Percentiles rank a stretch among this genome's conserved stretches.
Conservation (phyloP, 352 stramenopile genomes). For the Pythium aristosporum region DNA sequence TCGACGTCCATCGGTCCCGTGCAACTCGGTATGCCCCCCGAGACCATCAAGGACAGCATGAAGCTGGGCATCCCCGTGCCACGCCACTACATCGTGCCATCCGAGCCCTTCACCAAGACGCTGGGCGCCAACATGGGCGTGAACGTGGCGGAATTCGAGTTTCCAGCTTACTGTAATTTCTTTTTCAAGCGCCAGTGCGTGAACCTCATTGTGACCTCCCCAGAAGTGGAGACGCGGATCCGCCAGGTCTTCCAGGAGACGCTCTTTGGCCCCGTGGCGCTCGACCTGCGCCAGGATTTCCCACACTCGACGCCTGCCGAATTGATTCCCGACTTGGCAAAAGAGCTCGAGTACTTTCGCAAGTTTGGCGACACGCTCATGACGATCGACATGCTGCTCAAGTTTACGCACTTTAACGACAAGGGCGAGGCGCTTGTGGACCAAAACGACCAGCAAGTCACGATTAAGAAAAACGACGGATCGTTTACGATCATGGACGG, state of each 20-base stretch:
- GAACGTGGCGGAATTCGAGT: slow-evolving; percentile 97
- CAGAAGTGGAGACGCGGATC: slow-evolving; percentile 78
- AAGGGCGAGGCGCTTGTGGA: slow-evolving; percentile 53
- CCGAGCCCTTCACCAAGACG: slow-evolving; percentile 93
- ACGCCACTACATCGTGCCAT: slow-evolving; percentile 94
- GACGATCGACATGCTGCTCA: slow-evolving; percentile 86
- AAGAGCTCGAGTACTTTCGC: slow-evolving; percentile 89
- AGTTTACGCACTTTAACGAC: slow-evolving; percentile 85
- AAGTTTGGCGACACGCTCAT: slow-evolving; percentile 90
- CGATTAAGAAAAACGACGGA: slow-evolving; percentile 67
- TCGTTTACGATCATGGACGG: slow-evolving; percentile 66
- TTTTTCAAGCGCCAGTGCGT: slow-evolving; percentile 91
- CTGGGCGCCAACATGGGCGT: slow-evolving; percentile 94
- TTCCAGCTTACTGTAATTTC: slow-evolving; percentile 97
- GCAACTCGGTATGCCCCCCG: slow-evolving; percentile 93
- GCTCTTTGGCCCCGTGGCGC: slow-evolving; percentile 71
- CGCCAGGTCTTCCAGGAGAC: slow-evolving; percentile 89
- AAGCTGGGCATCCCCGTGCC: slow-evolving; percentile 91
- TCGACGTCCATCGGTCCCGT: slow-evolving; percentile 80
- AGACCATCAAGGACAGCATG: slow-evolving; percentile 98
- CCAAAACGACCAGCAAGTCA: slow-evolving; percentile 62
- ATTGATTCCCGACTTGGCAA: slow-evolving; percentile 69
- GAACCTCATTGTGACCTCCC: slow-evolving; percentile 81
- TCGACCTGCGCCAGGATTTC: slow-evolving; percentile 83
- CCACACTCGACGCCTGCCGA: slow-evolving; percentile 49